Evolutionary conservation across 2,329 filamentous ascomycete species (phyloP), one percentile per base, ranked within the genome.

Genomic region (Cladosporium sp.): DNA sequence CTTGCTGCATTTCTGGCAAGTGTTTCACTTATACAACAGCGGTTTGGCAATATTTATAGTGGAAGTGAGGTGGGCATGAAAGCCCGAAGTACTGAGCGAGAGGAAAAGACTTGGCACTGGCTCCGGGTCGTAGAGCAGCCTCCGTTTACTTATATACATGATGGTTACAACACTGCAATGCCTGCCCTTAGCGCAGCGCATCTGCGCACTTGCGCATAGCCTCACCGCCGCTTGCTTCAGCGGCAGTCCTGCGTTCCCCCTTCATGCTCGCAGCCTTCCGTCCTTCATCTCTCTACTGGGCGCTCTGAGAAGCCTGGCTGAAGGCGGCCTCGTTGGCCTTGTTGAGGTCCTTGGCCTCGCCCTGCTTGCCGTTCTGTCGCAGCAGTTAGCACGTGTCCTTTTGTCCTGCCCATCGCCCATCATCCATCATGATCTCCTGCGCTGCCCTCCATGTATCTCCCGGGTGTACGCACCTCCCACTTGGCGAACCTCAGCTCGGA

Each of bases 301-400:
- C 64, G 68, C 78, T 77, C 67, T 78, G 73, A 62, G 81, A 78
- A 68, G 77, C 74, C 73, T 81, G 75, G 31, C 80, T 78, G 71
- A 82, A 78, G 64, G 81, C 82, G 63, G 79, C 78, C 67, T 80
- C 77, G 76, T 87, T 86, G 67, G 83, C 85, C 65, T 80, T 76
- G 67, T 80, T 87, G 72, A 97, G 83, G 78, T 85, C 88, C 87
- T 91, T 91, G 77, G 84, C 73, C 57, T 98, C 94, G 79, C 92
- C 91, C 84, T 96, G 92, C 88, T 97, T 97, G 85, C 95, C 95
- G 83, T 93, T 92, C 95, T 98, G 81, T 80, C 29, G 44, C 55
- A 37, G 31, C 44, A 18, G 49, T 65, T 49, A 61, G 57, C 62
- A 40, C 44, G 2, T 44, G 28, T 65, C 23, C 23, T 23, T 57